Evolutionary conservation across 139 green algal genomes (phyloP).

Genomic region (Coelastrella sp.): DNA sequence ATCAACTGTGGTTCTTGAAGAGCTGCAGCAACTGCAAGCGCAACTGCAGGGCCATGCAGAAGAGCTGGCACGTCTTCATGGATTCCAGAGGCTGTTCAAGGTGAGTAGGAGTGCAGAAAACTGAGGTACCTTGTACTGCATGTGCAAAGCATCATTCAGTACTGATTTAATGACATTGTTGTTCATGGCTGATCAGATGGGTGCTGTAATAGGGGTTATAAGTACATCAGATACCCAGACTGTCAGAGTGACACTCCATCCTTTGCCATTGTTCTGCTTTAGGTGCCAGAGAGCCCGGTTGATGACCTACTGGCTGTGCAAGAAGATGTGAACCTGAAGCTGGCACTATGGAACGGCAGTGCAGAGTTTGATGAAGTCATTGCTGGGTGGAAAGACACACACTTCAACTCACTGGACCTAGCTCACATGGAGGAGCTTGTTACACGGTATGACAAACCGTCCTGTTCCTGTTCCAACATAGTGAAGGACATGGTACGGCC

Average conservation of each 20-base stretch:
- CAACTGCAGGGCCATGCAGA: slow-evolving; percentile 52
- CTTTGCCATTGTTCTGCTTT: too few relatives aligned
- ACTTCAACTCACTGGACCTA: slow-evolving; percentile 76
- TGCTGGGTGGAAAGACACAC: slow-evolving; percentile 56
- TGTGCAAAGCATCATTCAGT: too few relatives aligned
- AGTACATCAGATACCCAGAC: too few relatives aligned
- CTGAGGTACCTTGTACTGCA: background rate
- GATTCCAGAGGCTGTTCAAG: slow-evolving; percentile 83
- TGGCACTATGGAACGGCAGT: slow-evolving; percentile 74
- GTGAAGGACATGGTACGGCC: too few relatives aligned
- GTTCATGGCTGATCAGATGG: background rate
- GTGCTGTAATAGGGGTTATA: too few relatives aligned
- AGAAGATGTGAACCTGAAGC: slow-evolving; percentile 82
- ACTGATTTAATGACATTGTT: background rate
- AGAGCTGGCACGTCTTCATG: slow-evolving; percentile 69
- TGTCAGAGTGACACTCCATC: too few relatives aligned
- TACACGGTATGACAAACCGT: slow-evolving; percentile 50
- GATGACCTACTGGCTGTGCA: slow-evolving; percentile 69
- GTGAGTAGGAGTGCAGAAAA: too few relatives aligned
- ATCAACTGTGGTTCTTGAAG: slow-evolving; percentile 40
- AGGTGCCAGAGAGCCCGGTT: slow-evolving; percentile 54
- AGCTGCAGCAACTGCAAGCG: slow-evolving; percentile 64
- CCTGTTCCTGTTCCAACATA: too few relatives aligned
- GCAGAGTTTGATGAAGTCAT: slow-evolving; percentile 71
- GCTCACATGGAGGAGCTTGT: slow-evolving; percentile 77